Conservation (phyloP, 768 basidiomycete species). For the Hypholoma sublateritium region DNA sequence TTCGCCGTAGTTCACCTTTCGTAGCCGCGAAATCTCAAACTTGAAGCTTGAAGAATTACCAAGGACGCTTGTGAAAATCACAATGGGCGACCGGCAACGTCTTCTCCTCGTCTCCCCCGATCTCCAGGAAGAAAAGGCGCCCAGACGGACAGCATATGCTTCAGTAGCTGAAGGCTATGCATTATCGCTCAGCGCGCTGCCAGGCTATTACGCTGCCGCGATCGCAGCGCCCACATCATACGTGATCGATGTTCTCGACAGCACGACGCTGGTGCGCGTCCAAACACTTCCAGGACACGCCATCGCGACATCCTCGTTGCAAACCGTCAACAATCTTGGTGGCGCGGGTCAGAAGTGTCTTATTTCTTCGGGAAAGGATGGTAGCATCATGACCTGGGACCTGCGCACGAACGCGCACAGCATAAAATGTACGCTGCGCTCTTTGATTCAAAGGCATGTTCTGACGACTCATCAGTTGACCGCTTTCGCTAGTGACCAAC, state of each 20-base stretch:
- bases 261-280: slow-evolving; percentile 44
- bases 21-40: too few species aligned
- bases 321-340: slow-evolving; percentile 40
- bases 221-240: slow-evolving; percentile 60
- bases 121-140: slow-evolving; percentile 16
- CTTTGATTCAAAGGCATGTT: slow-evolving; percentile 9
- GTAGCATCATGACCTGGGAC: slow-evolving; percentile 76
- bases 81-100: slow-evolving; percentile 16
- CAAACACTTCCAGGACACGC: slow-evolving; percentile 58
- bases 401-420: slow-evolving; percentile 51
- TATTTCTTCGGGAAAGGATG: slow-evolving; percentile 71
- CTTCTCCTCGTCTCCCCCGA: slow-evolving; percentile 21
- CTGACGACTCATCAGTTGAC: slow-evolving; percentile 38
- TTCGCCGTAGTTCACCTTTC: too few species aligned
- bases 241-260: slow-evolving; percentile 68
- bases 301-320: slow-evolving; percentile 54
- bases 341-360: slow-evolving; percentile 44
- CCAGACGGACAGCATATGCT: slow-evolving; percentile 12
- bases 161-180: slow-evolving; percentile 50
- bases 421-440: slow-evolving; percentile 49
- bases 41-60: too few species aligned
- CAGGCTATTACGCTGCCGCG: slow-evolving; percentile 55
- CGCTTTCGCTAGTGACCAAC: slow-evolving; percentile 43
- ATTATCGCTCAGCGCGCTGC: slow-evolving; percentile 51
- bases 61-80: too few species aligned